Conservation (phyloP, 1,284 basidiomycete genomes). For the Macrocybe sp. region DNA sequence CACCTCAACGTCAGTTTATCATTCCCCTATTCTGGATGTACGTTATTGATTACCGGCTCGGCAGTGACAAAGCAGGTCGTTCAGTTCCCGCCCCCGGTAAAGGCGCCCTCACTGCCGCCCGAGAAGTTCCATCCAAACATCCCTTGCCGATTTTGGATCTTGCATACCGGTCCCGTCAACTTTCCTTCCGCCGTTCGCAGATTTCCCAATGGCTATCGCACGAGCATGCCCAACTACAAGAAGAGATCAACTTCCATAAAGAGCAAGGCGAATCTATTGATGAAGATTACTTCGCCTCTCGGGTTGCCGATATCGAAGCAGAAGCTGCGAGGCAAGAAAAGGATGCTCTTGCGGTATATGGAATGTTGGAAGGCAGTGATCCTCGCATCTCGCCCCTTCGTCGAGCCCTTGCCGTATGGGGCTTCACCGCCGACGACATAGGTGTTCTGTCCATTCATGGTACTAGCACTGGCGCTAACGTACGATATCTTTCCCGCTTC, state of each 20-base stretch:
- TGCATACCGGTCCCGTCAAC: slow-evolving; percentile 85
- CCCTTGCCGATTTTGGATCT: slow-evolving; percentile 77
- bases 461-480: slow-evolving; percentile 94
- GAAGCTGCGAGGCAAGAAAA: slow-evolving; percentile 91
- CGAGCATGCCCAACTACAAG: slow-evolving; percentile 79
- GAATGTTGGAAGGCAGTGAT: slow-evolving; percentile 90
- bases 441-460: slow-evolving; percentile 89
- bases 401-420: slow-evolving; percentile 95
- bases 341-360: slow-evolving; percentile 84
- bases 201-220: slow-evolving; percentile 92
- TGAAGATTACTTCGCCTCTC: slow-evolving; percentile 66
- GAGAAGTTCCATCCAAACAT: slow-evolving; percentile 74
- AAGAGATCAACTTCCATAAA: slow-evolving; percentile 67
- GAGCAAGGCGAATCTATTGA: slow-evolving; percentile 49
- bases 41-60: slow-evolving; percentile 12
- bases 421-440: slow-evolving; percentile 89
- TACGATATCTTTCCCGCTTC: slow-evolving; percentile 25
- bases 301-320: slow-evolving; percentile 80
- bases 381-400: slow-evolving; percentile 86
- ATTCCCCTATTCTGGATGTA: neutral
- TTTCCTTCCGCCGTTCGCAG: slow-evolving; percentile 89
- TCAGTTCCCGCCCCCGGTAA: slow-evolving; percentile 92
- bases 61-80: slow-evolving; percentile 89
- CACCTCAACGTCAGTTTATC: slow-evolving; percentile 78
- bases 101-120: slow-evolving; percentile 83